A percentile compares a stretch with the other conserved stretches of the same genome.
Conservation (phyloP, 2,329 filamentous ascomycete species). For the Pseudogymnoascus sp. region DNA sequence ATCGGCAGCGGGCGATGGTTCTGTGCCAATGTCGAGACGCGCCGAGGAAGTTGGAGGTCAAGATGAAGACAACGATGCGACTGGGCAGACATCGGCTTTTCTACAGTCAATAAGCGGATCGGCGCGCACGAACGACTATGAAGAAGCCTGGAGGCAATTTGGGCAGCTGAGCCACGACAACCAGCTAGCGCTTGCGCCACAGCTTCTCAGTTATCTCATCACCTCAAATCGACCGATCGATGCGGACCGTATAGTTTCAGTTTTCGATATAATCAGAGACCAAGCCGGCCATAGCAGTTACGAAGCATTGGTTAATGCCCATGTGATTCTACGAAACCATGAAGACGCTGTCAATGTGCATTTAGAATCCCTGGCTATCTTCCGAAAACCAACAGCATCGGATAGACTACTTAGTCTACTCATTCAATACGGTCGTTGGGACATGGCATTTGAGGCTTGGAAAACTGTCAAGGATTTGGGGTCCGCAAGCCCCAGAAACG, state of each 20-base stretch:
- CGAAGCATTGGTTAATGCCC: constrained; percentile 36
- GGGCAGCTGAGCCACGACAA: constrained; percentile 16
- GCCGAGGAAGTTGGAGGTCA: constrained; percentile 10
- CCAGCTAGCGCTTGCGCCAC: constrained; percentile 17
- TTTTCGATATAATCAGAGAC: constrained; percentile 35
- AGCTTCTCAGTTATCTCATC: constrained; percentile 33
- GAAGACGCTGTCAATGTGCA: constrained; percentile 29
- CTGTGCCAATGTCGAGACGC: neutral
- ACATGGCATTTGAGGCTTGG: constrained; percentile 19
- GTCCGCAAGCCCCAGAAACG: neutral
- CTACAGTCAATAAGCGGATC: neutral
- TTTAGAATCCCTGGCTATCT: constrained; percentile 10
- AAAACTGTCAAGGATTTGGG: constrained; percentile 8
- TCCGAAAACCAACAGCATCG: neutral
- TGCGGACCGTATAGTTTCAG: constrained; percentile 34
- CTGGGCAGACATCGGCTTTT: neutral
- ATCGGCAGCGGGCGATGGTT: constrained; percentile 21
- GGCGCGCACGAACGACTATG: constrained; percentile 20
- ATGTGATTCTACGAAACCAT: constrained; percentile 34
- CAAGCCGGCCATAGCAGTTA: constrained; percentile 38
- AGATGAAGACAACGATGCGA: neutral
- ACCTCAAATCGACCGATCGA: constrained; percentile 33
- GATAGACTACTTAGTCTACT: constrained; percentile 20
- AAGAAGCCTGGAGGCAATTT: constrained; percentile 38
- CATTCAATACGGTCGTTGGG: constrained; percentile 17